Evolutionary conservation across 495 filamentous ascomycete genomes (phyloP), one percentile per base, ranked within the genome.

Genomic region (Neurospora sp.): DNA sequence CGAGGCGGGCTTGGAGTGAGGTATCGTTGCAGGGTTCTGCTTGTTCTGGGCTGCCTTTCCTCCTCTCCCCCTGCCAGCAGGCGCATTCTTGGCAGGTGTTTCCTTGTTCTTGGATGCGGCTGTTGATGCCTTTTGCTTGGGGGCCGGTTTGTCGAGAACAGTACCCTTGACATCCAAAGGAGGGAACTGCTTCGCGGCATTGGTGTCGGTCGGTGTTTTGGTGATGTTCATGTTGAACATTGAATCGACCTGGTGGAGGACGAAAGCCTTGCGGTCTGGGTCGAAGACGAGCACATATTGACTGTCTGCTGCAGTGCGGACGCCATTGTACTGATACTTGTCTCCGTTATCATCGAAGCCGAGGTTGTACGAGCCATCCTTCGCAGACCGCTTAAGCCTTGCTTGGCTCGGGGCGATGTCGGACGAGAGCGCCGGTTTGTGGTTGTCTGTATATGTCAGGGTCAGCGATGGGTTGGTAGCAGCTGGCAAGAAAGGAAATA

Each of bases 201-300:
- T 78, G 71, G 72, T 76, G 68, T 83, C 82, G 69, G 76, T 79
- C 1, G 84, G 84, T 5, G 81, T 85, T 38, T 79, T 79, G 22
- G 83, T 82, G 22, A 88, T 75, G 74, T 88, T 88, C 87, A 89
- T 88, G 75, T 88, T 83, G 78, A 89, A 89, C 68, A 83, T 84
- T n/a, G 86, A 87, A 73, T 89, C 85, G 41, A 89, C 78, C 48
- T 82, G 83, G 77, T 89, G 85, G n/a, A 89, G 79, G 48, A 89
- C 82, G 75, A 88, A 86, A 70, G 83, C 85, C 74, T 89, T 81
- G 74, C 84, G 85, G 14, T 76, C 77, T 10, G 86, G 81, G 73
- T 89, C 86, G 72, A 87, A 88, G 40, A 87, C 84, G 72, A 89
- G 81, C 37, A 88, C 83, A 76, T 84, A 88, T 72, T 87, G 82